Percentiles rank a stretch among this genome's conserved stretches.
These are phyloP conservation scores for Corniculantispora saksenae DNA, from an alignment of 2,329 filamentous ascomycete species.

Conservation along the genomic window DNA sequence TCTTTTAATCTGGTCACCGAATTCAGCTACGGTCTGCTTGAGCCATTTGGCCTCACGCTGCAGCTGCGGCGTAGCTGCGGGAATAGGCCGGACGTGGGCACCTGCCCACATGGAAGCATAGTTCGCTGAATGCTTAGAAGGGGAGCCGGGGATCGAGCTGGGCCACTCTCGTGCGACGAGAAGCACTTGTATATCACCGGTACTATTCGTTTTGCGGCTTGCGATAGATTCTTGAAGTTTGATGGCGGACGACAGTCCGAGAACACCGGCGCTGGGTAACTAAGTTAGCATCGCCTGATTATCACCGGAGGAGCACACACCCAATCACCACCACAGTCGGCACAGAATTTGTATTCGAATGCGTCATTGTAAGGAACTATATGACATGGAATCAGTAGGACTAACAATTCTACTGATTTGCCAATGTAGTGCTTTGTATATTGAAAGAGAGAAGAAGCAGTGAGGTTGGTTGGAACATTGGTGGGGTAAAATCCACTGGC, in stretches of 20 bases:
- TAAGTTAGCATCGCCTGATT: constrained; percentile 1
- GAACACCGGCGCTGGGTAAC: constrained; percentile 51
- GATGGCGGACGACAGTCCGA: constrained; percentile 51
- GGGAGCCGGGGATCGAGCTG: constrained; percentile 33
- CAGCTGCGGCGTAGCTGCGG: constrained; percentile 36
- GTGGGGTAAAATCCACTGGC: constrained; percentile 8
- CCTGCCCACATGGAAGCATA: constrained; percentile 61
- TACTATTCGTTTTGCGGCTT: neutral
- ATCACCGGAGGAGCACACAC: neutral
- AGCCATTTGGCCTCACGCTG: constrained; percentile 35
- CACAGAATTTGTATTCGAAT: neutral
- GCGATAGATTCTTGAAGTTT: constrained; percentile 38
- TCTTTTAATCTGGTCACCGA: constrained; percentile 25
- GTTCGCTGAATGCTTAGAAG: constrained; percentile 36
- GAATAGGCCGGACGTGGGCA: constrained; percentile 56
- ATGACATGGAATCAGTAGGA: no score
- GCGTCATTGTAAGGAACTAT: neutral
- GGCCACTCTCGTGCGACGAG: constrained; percentile 39
- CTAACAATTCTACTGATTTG: neutral
- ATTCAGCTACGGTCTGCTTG: constrained; percentile 29
- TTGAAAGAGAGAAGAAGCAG: neutral
- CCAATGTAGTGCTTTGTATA: neutral
- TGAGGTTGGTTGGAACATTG: neutral
- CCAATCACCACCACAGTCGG: constrained; percentile 20
- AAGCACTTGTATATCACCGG: constrained; percentile 23